A percentile compares a stretch with the other conserved stretches of the same genome.
Conservation (phyloP, 148 eudicot genomes). For the Chenopodium berlandieri region DNA sequence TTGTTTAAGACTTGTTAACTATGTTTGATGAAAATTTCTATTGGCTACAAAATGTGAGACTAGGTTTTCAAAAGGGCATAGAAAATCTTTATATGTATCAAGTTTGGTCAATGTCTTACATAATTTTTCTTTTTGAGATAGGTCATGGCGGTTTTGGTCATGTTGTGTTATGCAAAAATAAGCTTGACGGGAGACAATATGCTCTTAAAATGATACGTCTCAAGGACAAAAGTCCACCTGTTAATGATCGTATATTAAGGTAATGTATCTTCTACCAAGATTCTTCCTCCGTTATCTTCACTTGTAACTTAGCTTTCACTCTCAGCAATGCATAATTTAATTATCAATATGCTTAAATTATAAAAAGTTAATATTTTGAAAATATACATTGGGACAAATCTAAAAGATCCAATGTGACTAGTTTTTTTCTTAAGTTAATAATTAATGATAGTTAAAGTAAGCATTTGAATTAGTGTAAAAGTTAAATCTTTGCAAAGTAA, state of each 20-base stretch:
- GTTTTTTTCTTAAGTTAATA: too few species aligned
- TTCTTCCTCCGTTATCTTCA: neutral
- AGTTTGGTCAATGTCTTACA: slow-evolving; percentile 13
- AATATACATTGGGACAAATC: too few species aligned
- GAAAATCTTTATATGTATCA: neutral
- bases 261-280: slow-evolving; percentile 23
- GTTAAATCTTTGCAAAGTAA: too few species aligned
- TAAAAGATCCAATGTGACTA: too few species aligned
- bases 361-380: too few species aligned
- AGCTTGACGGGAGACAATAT: slow-evolving; percentile 93
- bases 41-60: neutral
- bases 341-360: too few species aligned
- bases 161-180: slow-evolving; percentile 92
- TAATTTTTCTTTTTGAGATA: slow-evolving; percentile 29
- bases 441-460: too few species aligned
- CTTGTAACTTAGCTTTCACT: too few species aligned
- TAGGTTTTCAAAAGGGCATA: neutral
- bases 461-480: too few species aligned
- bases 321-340: too few species aligned
- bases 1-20: neutral
- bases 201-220: slow-evolving; percentile 93
- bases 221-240: slow-evolving; percentile 76
- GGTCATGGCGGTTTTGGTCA: slow-evolving; percentile 98
- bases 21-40: neutral
- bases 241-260: slow-evolving; percentile 91